These are phyloP conservation scores for Rhodotorula kratochvilovae DNA, from an alignment of 768 basidiomycete species.

Conservation along the genomic window DNA sequence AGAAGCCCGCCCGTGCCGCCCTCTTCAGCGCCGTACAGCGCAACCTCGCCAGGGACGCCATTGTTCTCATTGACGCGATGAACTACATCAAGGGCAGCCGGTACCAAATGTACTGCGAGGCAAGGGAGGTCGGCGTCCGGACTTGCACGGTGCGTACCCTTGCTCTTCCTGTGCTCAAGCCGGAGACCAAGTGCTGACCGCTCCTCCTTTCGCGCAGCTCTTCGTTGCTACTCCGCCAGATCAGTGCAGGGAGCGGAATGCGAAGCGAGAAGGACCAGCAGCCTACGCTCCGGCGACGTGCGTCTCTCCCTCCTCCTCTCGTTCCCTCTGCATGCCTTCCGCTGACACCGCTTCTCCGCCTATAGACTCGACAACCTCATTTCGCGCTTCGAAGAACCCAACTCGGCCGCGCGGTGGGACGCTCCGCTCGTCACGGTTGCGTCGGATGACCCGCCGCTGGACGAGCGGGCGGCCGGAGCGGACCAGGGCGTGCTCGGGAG, in stretches of 20 bases:
- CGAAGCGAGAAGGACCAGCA: slow-evolving; percentile 52
- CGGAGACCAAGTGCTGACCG: not conserved
- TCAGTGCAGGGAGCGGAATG: slow-evolving; percentile 73
- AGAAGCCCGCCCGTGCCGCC: slow-evolving; percentile 81
- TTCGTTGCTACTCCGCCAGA: slow-evolving; percentile 58
- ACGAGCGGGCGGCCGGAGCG: not conserved
- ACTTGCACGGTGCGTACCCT: slow-evolving; percentile 70
- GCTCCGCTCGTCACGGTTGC: slow-evolving; percentile 83
- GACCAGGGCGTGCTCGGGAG: not conserved
- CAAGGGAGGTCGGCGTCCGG: slow-evolving; percentile 75
- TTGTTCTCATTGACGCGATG: slow-evolving; percentile 81
- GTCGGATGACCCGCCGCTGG: slow-evolving; percentile 56
- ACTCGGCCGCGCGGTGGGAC: slow-evolving; percentile 98
- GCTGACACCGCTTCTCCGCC: slow-evolving; percentile 1
- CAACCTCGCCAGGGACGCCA: slow-evolving; percentile 63
- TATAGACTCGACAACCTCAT: slow-evolving; percentile 77
- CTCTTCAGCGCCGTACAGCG: slow-evolving; percentile 79
- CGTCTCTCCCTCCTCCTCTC: slow-evolving; percentile 43
- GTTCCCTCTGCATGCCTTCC: no score
- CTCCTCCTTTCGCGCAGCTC: slow-evolving; percentile 42
- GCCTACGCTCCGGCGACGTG: slow-evolving; percentile 71
- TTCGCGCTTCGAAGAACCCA: slow-evolving; percentile 87
- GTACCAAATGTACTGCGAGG: slow-evolving; percentile 96
- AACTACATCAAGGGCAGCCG: slow-evolving; percentile 99
- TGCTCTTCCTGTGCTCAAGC: not conserved